Percentiles rank a stretch among this genome's conserved stretches.
phyloP scores from a whole-genome alignment of 768 basidiomycete species.

The Leucosporidium creatinivorum region DNA sequence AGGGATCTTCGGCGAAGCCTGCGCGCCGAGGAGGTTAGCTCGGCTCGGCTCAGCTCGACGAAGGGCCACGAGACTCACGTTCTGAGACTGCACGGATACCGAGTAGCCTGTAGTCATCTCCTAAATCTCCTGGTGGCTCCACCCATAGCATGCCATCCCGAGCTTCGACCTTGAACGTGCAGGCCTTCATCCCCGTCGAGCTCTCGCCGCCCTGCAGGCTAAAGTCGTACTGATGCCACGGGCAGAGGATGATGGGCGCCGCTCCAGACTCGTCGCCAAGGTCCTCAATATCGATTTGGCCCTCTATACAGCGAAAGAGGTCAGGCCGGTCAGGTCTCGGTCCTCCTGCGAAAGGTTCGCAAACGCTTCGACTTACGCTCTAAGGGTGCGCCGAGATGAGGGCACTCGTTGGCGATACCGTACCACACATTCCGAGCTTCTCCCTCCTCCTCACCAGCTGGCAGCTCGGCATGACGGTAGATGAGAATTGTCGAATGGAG shows the following conservation, averaged over 20 bases:
- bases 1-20: not conserved
- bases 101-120: constrained; percentile 57
- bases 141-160: constrained; percentile 50
- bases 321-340: not conserved
- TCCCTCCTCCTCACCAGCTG: not conserved
- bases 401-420: constrained; percentile 25
- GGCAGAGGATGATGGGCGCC: constrained; percentile 13
- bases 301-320: not conserved
- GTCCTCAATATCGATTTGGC: constrained; percentile 10
- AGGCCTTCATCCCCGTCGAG: constrained; percentile 61
- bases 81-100: constrained; percentile 66
- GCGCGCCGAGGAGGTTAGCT: not conserved
- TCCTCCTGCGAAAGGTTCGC: not conserved
- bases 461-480: not conserved
- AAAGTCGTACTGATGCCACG: constrained; percentile 52
- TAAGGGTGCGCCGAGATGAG: constrained; percentile 11
- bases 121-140: constrained; percentile 50
- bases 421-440: not conserved
- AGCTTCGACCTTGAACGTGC: constrained; percentile 58
- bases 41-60: too few species aligned
- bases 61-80: constrained; percentile 44
- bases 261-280: not conserved
- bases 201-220: constrained; percentile 62
- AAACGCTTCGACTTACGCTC: not conserved
- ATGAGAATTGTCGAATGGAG: constrained; percentile 7